These are phyloP conservation scores for Maudiozyma pseudohumilis DNA, from an alignment of 805 yeast genomes.

Conservation along the genomic window DNA sequence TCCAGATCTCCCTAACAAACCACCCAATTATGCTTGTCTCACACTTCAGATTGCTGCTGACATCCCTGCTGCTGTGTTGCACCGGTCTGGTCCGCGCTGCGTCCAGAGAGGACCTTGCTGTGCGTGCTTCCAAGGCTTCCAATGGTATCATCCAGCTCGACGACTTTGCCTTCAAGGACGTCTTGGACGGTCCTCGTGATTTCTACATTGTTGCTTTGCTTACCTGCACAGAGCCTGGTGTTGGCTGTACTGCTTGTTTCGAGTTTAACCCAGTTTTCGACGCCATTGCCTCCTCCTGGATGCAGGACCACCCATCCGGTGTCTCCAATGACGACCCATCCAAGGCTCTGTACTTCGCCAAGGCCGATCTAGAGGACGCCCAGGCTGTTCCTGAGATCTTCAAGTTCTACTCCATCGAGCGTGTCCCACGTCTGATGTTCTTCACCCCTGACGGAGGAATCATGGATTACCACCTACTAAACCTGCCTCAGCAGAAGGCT, in stretches of 20 bases:
- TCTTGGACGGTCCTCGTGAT: slow-evolving; percentile 53
- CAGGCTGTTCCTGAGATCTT: slow-evolving; percentile 39
- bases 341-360: slow-evolving; percentile 51
- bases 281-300: slow-evolving; percentile 54
- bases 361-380: slow-evolving; percentile 48
- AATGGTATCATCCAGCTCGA: slow-evolving; percentile 39
- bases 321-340: slow-evolving; percentile 20
- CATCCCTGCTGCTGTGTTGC: too few relatives aligned
- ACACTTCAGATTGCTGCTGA: too few relatives aligned
- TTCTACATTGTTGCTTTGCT: slow-evolving; percentile 61
- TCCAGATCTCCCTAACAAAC: too few relatives aligned
- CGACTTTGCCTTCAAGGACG: slow-evolving; percentile 48
- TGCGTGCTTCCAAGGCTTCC: slow-evolving; percentile 22
- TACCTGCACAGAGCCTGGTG: slow-evolving; percentile 62
- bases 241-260: slow-evolving; percentile 69
- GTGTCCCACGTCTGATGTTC: slow-evolving; percentile 69
- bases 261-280: slow-evolving; percentile 59
- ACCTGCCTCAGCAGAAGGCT: slow-evolving; percentile 29
- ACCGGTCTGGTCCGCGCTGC: too few relatives aligned
- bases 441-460: slow-evolving; percentile 45
- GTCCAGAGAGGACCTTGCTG: slow-evolving; percentile 15
- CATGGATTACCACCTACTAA: slow-evolving; percentile 21
- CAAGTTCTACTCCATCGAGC: slow-evolving; percentile 39
- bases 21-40: too few relatives aligned
- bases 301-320: slow-evolving; percentile 45